Conservation (phyloP, 2,329 filamentous ascomycete species). For the Exophiala calicioides region DNA sequence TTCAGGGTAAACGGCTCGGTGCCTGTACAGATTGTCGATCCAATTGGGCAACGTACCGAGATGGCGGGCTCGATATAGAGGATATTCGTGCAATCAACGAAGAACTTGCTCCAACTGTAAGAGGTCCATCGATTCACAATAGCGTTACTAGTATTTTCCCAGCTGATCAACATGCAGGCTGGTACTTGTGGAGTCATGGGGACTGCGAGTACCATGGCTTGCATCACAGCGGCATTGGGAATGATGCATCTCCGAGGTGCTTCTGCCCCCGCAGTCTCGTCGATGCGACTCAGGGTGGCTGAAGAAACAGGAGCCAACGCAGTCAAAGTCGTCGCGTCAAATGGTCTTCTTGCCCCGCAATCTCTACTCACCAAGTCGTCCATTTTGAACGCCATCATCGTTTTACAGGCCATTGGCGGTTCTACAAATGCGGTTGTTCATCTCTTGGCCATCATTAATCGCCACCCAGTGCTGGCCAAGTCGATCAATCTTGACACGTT, state of each 20-base stretch:
- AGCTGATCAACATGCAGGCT: too few species aligned
- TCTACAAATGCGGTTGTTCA: slow-evolving; percentile 61
- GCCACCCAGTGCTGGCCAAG: slow-evolving; percentile 51
- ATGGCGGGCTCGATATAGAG: slow-evolving; percentile 67
- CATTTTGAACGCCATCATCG: slow-evolving; percentile 59
- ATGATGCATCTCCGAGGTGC: slow-evolving; percentile 53
- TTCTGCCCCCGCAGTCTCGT: slow-evolving; percentile 56
- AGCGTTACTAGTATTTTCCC: too few species aligned
- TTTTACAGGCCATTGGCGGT: slow-evolving; percentile 58
- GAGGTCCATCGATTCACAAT: too few species aligned
- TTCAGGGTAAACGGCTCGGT: slow-evolving; percentile 63
- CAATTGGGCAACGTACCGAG: slow-evolving; percentile 70
- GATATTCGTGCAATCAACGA: slow-evolving; percentile 71
- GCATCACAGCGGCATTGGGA: slow-evolving; percentile 54
- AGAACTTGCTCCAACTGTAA: slow-evolving; percentile 66
- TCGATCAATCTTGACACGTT: slow-evolving; percentile 49
- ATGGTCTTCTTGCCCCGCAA: slow-evolving; percentile 47
- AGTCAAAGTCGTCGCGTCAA: slow-evolving; percentile 50
- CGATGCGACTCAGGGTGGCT: slow-evolving; percentile 53
- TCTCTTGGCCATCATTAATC: slow-evolving; percentile 56
- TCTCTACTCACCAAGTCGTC: slow-evolving; percentile 57
- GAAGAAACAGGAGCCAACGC: slow-evolving; percentile 56
- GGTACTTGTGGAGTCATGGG: slow-evolving; percentile 61
- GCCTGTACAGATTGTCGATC: slow-evolving; percentile 75
- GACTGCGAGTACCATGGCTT: slow-evolving; percentile 60